Evolutionary conservation across 2,329 filamentous ascomycete genomes (phyloP).

Genomic region (Dendrostoma leiphaemia): DNA sequence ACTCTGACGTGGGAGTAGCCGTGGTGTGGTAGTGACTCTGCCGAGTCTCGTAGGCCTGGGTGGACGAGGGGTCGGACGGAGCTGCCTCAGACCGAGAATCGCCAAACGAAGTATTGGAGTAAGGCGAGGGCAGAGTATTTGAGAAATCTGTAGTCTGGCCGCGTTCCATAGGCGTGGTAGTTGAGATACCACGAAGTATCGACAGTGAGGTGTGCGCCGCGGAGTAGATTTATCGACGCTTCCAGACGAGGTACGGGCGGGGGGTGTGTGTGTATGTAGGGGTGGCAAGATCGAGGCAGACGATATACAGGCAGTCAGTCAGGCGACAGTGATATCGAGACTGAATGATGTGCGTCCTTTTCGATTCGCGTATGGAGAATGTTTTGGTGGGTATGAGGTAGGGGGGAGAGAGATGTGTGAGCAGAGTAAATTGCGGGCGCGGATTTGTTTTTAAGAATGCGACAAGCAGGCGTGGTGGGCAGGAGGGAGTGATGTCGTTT

Average conservation of each 20-base stretch:
- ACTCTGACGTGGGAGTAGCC: constrained; percentile 85
- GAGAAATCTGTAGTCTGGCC: constrained; percentile 68
- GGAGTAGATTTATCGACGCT: too few species aligned
- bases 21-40: constrained; percentile 68
- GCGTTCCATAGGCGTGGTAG: constrained; percentile 49
- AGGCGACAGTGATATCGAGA: not conserved
- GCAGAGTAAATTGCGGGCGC: not conserved
- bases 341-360: not conserved
- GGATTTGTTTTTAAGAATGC: not conserved
- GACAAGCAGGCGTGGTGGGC: not conserved
- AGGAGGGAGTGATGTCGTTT: not conserved
- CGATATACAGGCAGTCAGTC: not conserved
- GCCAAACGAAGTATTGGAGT: constrained; percentile 62
- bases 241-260: too few species aligned
- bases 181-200: not conserved
- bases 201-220: not conserved
- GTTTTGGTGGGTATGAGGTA: not conserved
- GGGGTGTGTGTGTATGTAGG: too few species aligned
- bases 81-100: constrained; percentile 80
- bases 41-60: constrained; percentile 87
- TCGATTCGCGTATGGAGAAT: not conserved
- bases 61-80: constrained; percentile 80
- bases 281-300: not conserved
- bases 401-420: not conserved
- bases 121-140: constrained; percentile 81